These are phyloP conservation scores for Cyathus striatus DNA, from an alignment of 768 basidiomycete genomes.

Conservation along the genomic window DNA sequence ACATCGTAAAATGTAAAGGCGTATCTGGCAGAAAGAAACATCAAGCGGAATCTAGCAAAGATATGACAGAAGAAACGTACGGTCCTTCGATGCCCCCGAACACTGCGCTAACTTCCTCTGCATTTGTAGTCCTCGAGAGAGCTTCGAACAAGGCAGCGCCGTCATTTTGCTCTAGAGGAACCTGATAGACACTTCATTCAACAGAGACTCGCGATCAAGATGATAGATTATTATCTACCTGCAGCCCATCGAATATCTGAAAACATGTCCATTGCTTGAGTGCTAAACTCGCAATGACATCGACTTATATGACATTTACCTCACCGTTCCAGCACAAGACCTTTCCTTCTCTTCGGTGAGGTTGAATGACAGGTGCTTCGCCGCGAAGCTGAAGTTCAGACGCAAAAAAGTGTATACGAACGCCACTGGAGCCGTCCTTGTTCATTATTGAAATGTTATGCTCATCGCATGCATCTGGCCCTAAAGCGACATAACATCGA, in stretches of 20 bases:
- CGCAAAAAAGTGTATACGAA: conserved; percentile 54
- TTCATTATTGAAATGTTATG: conserved; percentile 1
- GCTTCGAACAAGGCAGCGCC: conserved; percentile 46
- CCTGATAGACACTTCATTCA: conserved; percentile 42
- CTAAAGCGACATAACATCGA: conserved; percentile 32
- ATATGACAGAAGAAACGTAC: conserved; percentile 39
- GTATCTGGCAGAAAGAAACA: conserved; percentile 44
- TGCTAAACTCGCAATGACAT: no score
- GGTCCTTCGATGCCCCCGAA: conserved; percentile 75
- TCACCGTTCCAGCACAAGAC: conserved; percentile 87
- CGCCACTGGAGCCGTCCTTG: no score
- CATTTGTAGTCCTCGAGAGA: conserved; percentile 21
- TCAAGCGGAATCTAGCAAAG: conserved; percentile 1
- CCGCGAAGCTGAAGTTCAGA: conserved; percentile 79
- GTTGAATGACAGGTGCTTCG: conserved; percentile 51
- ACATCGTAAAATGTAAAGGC: conserved; percentile 81
- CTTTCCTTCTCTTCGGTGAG: conserved; percentile 53
- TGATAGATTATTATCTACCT: no score
- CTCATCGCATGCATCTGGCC: conserved; percentile 56
- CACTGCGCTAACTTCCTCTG: conserved; percentile 40
- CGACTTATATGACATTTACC: conserved; percentile 30
- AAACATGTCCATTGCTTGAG: no score
- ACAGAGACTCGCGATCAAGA: no score
- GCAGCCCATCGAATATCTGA: conserved; percentile 74
- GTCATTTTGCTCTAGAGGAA: conserved; percentile 64